Percentiles rank a stretch among this genome's conserved stretches.
Evolutionary conservation across 1,139 yeast species (phyloP).

Genomic region (Candida tunisiensis): DNA sequence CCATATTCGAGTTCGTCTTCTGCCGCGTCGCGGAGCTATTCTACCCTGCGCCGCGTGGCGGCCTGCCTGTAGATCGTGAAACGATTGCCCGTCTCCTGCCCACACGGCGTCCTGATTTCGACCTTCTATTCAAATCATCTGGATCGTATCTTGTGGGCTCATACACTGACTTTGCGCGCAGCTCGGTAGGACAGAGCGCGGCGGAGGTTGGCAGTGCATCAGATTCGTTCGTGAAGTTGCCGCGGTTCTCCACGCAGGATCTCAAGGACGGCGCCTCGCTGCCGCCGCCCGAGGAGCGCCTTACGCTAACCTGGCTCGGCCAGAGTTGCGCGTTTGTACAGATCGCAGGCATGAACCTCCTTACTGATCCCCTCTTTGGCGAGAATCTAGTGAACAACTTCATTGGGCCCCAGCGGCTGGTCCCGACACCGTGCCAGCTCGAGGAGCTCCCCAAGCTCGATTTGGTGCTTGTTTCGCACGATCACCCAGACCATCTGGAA

Average conservation of each 20-base stretch:
- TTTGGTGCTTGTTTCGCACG: constrained; percentile 71
- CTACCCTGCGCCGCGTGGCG: constrained; percentile 51
- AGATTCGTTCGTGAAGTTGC: constrained; percentile 4
- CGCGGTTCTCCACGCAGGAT: constrained; percentile 4
- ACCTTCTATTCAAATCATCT: constrained; percentile 23
- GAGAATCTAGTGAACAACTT: constrained; percentile 43
- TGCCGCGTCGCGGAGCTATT: constrained; percentile 57
- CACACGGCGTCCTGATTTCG: constrained; percentile 38
- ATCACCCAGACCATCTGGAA: constrained; percentile 91
- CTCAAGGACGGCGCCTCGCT: constrained; percentile 4
- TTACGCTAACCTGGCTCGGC: constrained; percentile 81
- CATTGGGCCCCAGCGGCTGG: constrained; percentile 70
- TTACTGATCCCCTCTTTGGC: constrained; percentile 77
- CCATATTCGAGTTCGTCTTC: constrained; percentile 66
- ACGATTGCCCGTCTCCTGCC: constrained; percentile 31
- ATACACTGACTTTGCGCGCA: constrained; percentile 9
- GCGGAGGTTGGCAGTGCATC: constrained; percentile 3
- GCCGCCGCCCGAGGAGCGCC: constrained; percentile 24
- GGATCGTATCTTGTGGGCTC: too few relatives aligned
- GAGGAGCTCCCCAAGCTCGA: constrained; percentile 52
- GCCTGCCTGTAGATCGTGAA: constrained; percentile 40
- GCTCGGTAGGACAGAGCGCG: background rate
- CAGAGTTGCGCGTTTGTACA: constrained; percentile 75
- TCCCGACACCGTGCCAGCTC: constrained; percentile 50
- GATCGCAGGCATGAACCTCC: constrained; percentile 50